Evolutionary conservation across 225 moss, liverwort and hornwort species (phyloP), one percentile per base, ranked within the genome.

Genomic region (Ulota crispa): DNA sequence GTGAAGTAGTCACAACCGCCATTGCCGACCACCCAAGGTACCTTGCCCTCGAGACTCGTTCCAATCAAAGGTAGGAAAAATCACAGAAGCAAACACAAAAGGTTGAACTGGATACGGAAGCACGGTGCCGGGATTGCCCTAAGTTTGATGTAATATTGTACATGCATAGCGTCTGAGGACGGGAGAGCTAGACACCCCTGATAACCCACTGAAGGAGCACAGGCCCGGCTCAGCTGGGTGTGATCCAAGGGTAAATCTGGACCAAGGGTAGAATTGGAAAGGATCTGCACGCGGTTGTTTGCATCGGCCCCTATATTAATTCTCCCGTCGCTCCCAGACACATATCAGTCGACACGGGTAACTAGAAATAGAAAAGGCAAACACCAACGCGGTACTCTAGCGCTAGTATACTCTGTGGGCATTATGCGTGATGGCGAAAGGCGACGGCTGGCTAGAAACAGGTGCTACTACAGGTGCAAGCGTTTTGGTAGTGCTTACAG

Each of bases 401-500:
- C 9, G 13, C 68, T 66, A 70, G 8, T 47, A 36, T 66, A 21
- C 7, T 19, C 20, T 81, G 19, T 19, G 56, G 61, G 37, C 42
- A 45, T 34, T 59, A 21, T 82, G 82, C 50, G 27, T 60, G 69
- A 76, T 27, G 60, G 36, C 47, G 10, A 82, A 27, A 50, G 68
- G 36, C 34, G 76, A 76, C 1, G 59, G 50, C 47, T 68, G 50
- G 76, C 36, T 69, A 76, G 45, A 14, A 14, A 1, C 45, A 45
- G 34, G 32, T 47, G 55, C 12, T 28, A 50, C 16, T n/a, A 82
- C 45, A 75, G 72, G 67, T 66, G 53, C 42, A 14, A 39, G 85
- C 65, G 9, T 63, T 77, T 81, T 83, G 85, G 32, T 67, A 82
- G 79, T 31, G 83, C 89, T 87, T 87, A 89, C 85, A 85, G 83